Base-by-base conservation (phyloP, 306 rosid genomes). In the Ochetophila trinervis region DNA sequence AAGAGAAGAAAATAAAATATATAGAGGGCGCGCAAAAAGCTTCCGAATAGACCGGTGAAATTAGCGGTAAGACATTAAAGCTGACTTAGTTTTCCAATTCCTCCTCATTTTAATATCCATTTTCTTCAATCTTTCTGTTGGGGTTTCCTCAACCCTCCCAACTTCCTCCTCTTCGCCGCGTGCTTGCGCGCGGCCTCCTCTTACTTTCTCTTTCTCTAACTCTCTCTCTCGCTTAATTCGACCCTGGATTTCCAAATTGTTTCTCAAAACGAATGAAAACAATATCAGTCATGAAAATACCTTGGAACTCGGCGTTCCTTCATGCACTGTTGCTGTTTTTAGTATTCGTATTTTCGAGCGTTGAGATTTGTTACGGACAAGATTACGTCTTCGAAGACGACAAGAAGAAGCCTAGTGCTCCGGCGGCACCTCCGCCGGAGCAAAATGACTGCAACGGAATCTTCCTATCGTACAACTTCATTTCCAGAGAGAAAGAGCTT, bases 361-460 rank as follows among this genome's bases (percentile, higher is more conserved):
- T 71, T 4, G 65, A 69, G 9, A 60, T 76, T 16, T 77, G 79
- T 56, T 15, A 47, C 0, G 87, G 83, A 15, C 90, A 85, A 68
- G 80, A 65, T 27, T 65, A 61, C 45, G 79, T 37, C 2, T 70
- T 56, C 2, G 70, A 50, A 0, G 79, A 15, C 5, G 32, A 21
- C 8, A 50, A 2, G 8, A 47, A 2, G 57, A 44, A 30, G 23
- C 15, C 2, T n/a, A 35, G 14, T 8, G 30, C 13, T 21, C 16
- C 67, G 1, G 42, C 81, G 0, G 63, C 84, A 2, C 69, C 76
- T 14, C 75, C 76, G 4, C 84, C 85, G 6, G 79, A 69, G 61
- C 67, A 60, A 19, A 59, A 77, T 2, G 47, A n/a, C 23, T 93
- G 98, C 53, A 68, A 89, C 6, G 97, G 97, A 3, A 78, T 93